These are phyloP conservation scores for Lentithecium fluviatile DNA, from an alignment of 495 filamentous ascomycete genomes.

Conservation along the genomic window DNA sequence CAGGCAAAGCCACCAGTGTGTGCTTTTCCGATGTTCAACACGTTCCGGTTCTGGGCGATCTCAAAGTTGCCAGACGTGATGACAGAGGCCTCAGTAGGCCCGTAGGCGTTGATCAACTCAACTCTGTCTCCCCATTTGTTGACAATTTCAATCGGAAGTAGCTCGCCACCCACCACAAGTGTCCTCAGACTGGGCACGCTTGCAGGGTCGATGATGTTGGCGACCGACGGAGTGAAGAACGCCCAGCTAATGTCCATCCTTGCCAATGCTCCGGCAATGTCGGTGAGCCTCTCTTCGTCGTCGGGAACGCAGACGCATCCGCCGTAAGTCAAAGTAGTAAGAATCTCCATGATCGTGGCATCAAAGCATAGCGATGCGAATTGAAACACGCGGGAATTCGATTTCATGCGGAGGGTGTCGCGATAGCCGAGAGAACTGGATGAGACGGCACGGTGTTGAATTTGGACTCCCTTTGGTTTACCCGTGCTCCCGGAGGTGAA, in stretches of 20 bases:
- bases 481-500: slow-evolving; percentile 26
- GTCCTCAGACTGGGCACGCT: slow-evolving; percentile 10
- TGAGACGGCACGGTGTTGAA: slow-evolving; percentile 13
- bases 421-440: slow-evolving; percentile 3
- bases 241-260: slow-evolving; percentile 26
- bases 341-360: slow-evolving; percentile 13
- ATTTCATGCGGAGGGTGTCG: not conserved
- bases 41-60: slow-evolving; percentile 1
- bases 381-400: slow-evolving; percentile 15
- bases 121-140: slow-evolving; percentile 5
- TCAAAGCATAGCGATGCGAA: slow-evolving; percentile 26
- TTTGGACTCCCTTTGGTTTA: slow-evolving; percentile 13
- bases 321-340: slow-evolving; percentile 30
- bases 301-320: slow-evolving; percentile 45
- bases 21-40: not conserved
- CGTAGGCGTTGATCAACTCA: slow-evolving; percentile 8
- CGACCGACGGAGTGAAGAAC: slow-evolving; percentile 26
- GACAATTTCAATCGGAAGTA: not conserved
- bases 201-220: slow-evolving; percentile 8
- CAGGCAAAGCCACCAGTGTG: slow-evolving; percentile 38
- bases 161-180: slow-evolving; percentile 11
- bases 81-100: slow-evolving; percentile 1
- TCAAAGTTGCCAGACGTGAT: not conserved
- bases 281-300: slow-evolving; percentile 35
- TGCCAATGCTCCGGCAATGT: slow-evolving; percentile 15